Conservation (phyloP, 768 basidiomycete species). For the Zangia roseola region DNA sequence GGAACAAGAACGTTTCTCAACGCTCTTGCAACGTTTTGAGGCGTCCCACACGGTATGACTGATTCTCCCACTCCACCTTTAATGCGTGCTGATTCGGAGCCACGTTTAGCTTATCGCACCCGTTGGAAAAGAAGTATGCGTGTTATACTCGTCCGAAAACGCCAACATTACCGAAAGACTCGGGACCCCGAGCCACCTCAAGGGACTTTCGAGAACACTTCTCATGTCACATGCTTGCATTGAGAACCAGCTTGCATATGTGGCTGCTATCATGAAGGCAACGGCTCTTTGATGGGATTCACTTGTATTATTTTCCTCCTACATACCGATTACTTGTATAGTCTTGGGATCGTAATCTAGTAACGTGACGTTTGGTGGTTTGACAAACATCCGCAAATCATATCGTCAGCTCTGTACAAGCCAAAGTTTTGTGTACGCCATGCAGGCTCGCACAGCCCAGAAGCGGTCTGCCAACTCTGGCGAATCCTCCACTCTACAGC, state of each 20-base stretch:
- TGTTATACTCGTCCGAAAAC: conserved; percentile 57
- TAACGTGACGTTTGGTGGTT: not conserved
- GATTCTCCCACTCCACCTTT: not conserved
- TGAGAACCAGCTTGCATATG: conserved; percentile 59
- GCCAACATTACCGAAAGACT: conserved; percentile 45
- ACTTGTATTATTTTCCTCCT: not conserved
- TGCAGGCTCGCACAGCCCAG: conserved; percentile 40
- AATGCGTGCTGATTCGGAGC: not conserved
- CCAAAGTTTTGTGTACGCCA: conserved; percentile 1
- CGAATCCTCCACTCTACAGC: conserved; percentile 33
- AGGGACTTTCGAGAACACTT: conserved; percentile 43
- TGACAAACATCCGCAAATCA: conserved; percentile 23
- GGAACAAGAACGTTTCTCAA: conserved; percentile 47
- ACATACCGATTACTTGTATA: not conserved
- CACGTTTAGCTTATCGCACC: conserved; percentile 55
- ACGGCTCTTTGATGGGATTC: conserved; percentile 7
- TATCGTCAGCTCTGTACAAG: conserved; percentile 1
- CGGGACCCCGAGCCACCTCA: conserved; percentile 45
- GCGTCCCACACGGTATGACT: conserved; percentile 52
- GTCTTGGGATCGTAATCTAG: not conserved
- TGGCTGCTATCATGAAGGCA: conserved; percentile 44
- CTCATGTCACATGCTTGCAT: conserved; percentile 59
- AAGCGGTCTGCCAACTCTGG: conserved; percentile 43
- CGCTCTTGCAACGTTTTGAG: conserved; percentile 49
- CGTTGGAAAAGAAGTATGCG: conserved; percentile 50